Conservation (phyloP, 768 basidiomycete species). For the Daedaleopsis nitida region DNA sequence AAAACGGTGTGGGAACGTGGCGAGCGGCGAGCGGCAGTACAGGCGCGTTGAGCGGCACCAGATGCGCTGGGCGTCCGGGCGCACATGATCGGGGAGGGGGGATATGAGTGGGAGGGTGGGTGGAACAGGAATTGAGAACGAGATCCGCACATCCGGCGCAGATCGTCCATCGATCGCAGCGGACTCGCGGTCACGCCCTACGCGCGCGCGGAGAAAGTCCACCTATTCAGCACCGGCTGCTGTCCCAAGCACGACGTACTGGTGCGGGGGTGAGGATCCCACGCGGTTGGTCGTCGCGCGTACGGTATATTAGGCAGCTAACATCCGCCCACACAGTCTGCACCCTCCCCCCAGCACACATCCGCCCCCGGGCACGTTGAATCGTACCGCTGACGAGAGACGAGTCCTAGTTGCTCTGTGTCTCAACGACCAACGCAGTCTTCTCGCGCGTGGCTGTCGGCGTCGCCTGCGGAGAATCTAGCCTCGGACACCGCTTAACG, state of each 20-base stretch:
- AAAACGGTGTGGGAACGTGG: not conserved
- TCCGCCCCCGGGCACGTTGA: not conserved
- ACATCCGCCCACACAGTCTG: not conserved
- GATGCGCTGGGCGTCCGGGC: not conserved
- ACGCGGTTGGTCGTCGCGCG: slow-evolving; percentile 10
- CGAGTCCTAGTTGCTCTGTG: not conserved
- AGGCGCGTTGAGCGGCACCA: not conserved
- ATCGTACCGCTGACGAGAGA: not conserved
- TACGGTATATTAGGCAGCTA: not conserved
- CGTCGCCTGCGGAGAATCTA: not conserved
- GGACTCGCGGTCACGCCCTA: slow-evolving; percentile 8
- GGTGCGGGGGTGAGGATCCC: slow-evolving; percentile 5
- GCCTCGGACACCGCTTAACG: not conserved
- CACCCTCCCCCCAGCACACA: not conserved
- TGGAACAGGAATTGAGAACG: not conserved
- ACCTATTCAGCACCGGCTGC: slow-evolving; percentile 5
- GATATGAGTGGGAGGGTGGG: not conserved
- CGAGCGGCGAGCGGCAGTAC: no score
- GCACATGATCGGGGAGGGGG: not conserved
- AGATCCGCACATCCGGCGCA: not conserved
- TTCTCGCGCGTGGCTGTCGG: not conserved
- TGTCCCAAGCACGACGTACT: not conserved
- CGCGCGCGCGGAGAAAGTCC: not conserved
- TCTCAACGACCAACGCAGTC: not conserved
- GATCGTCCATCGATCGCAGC: slow-evolving; percentile 19